phyloP scores from a whole-genome alignment of 768 basidiomycete genomes.

The Hericium coralloides region DNA sequence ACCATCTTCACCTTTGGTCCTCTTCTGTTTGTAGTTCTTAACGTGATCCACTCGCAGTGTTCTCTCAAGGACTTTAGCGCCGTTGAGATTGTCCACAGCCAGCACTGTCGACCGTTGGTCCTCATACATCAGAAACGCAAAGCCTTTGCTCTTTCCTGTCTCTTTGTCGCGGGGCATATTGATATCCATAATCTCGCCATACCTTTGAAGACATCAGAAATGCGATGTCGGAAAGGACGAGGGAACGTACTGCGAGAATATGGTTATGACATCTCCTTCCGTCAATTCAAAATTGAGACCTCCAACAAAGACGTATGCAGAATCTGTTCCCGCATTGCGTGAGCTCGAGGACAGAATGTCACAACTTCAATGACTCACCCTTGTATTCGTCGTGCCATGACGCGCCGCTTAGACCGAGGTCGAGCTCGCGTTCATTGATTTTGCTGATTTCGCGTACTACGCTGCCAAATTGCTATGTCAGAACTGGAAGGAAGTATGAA shows the following conservation, averaged over 20 bases:
- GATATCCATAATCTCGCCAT: conserved; percentile 93
- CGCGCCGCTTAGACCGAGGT: conserved; percentile 57
- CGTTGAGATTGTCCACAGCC: conserved; percentile 98
- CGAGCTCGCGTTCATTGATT: conserved; percentile 88
- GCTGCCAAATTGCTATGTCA: conserved; percentile 31
- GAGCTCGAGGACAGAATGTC: neutral
- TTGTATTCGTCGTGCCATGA: conserved; percentile 98
- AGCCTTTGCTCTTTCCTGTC: conserved; percentile 85
- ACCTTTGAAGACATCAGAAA: conserved; percentile 39
- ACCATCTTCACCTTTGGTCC: conserved; percentile 68
- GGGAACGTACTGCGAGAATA: conserved; percentile 86
- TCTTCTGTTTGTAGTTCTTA: conserved; percentile 86
- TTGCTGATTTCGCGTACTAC: conserved; percentile 89
- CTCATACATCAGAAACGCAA: conserved; percentile 98
- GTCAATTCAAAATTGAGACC: conserved; percentile 85
- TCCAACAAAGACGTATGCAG: conserved; percentile 91
- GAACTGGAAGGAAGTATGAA: neutral
- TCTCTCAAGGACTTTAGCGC: conserved; percentile 77
- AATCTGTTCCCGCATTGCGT: conserved; percentile 41
- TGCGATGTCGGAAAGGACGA: neutral
- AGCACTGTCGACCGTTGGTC: conserved; percentile 94
- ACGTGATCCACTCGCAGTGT: conserved; percentile 91
- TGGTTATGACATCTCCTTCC: conserved; percentile 94
- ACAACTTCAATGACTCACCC: conserved; percentile 32
- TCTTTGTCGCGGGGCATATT: conserved; percentile 92